Evolutionary conservation across 2,329 filamentous ascomycete genomes (phyloP).

Genomic region (Pezicula radicicola): DNA sequence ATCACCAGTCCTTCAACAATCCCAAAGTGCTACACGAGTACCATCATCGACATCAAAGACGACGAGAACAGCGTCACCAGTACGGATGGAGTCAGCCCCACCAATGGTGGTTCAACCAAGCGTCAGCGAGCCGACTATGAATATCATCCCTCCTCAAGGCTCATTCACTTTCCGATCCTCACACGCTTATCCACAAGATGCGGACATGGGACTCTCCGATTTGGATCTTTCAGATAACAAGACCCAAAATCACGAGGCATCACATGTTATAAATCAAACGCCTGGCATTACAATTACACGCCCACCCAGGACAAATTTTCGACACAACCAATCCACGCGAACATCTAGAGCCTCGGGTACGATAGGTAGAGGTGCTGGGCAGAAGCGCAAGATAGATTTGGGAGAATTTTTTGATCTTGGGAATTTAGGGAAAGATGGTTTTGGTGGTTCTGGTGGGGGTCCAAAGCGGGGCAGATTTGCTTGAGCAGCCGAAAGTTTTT

Average conservation of each 20-base stretch:
- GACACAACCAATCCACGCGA: constrained; percentile 24
- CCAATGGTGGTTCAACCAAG: constrained; percentile 17
- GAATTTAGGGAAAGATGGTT: constrained; percentile 59
- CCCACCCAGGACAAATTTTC: constrained; percentile 18
- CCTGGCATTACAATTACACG: constrained; percentile 24
- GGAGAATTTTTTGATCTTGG: constrained; percentile 74
- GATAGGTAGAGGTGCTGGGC: constrained; percentile 62
- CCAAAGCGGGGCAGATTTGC: constrained; percentile 31
- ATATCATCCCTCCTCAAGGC: constrained; percentile 53
- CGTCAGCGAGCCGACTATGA: neutral
- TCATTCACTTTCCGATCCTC: constrained; percentile 69
- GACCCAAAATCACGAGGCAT: constrained; percentile 26
- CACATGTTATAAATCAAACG: constrained; percentile 16
- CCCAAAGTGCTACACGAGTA: constrained; percentile 39
- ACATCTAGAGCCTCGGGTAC: constrained; percentile 15
- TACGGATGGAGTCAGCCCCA: constrained; percentile 35
- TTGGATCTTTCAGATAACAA: constrained; percentile 53
- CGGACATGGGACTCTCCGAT: constrained; percentile 59
- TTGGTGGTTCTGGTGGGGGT: constrained; percentile 23
- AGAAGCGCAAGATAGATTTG: constrained; percentile 71
- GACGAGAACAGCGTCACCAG: constrained; percentile 30
- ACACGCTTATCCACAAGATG: constrained; percentile 53
- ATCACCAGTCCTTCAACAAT: constrained; percentile 55
- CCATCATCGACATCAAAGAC: constrained; percentile 17
- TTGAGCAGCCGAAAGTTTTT: constrained; percentile 11